Conservation (phyloP, 768 basidiomycete species). For the Amanita rubescens region DNA sequence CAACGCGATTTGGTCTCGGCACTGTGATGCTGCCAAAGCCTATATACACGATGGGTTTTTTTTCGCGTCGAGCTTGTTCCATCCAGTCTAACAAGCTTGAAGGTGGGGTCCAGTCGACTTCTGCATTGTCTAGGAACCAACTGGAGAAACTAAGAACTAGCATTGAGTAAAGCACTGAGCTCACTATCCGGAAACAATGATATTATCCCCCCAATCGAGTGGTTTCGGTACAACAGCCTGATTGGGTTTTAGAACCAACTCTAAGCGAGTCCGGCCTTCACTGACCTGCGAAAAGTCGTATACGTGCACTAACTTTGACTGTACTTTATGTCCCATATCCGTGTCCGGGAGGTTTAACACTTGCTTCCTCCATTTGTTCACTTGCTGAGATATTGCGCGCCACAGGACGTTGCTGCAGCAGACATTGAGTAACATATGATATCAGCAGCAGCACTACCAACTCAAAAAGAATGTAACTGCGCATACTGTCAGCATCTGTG, state of each 20-base stretch:
- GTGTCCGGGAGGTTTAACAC: conserved; percentile 41
- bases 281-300: conserved; percentile 60
- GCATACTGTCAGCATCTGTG: not conserved
- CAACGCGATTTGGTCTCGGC: conserved; percentile 47
- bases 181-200: conserved; percentile 48
- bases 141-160: conserved; percentile 19
- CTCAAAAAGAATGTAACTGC: conserved; percentile 54
- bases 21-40: conserved; percentile 68
- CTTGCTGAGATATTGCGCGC: conserved; percentile 56
- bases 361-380: conserved; percentile 58
- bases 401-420: conserved; percentile 48
- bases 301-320: conserved; percentile 54
- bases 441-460: conserved; percentile 17
- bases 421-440: not conserved
- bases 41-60: conserved; percentile 61
- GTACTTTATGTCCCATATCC: conserved; percentile 51
- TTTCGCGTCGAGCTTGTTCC: conserved; percentile 43
- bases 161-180: conserved; percentile 13
- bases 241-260: not conserved
- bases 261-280: not conserved
- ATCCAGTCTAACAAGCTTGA: conserved; percentile 45
- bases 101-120: conserved; percentile 50
- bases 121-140: conserved; percentile 63
- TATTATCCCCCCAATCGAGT: conserved; percentile 53
- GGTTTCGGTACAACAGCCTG: conserved; percentile 49